Evolutionary conservation across 129 eudicot genomes (phyloP).

Genomic region (Lactuca sativa): DNA sequence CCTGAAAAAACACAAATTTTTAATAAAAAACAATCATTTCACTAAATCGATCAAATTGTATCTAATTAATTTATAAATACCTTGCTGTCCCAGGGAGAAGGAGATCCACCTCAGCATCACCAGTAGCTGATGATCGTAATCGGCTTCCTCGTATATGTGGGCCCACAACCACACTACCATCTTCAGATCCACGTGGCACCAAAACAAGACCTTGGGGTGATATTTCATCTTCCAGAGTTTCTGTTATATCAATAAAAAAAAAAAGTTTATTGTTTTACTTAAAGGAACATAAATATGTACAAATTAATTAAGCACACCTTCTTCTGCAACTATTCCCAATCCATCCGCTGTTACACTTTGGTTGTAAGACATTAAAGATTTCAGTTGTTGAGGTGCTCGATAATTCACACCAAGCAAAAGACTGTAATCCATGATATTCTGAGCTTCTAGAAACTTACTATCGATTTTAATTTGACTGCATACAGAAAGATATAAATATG

Average conservation of each 20-base stretch:
- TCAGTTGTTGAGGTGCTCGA: constrained; percentile 91
- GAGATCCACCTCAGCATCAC: constrained; percentile 93
- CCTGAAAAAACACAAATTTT: constrained; percentile 32
- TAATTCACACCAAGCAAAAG: constrained; percentile 93
- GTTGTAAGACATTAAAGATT: constrained; percentile 64
- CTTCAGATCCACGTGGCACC: constrained; percentile 81
- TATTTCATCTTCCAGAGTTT: constrained; percentile 76
- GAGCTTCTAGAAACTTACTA: constrained; percentile 83
- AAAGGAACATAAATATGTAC: neutral
- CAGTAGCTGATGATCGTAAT: constrained; percentile 78
- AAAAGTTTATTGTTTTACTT: too few relatives aligned
- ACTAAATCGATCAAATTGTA: too few relatives aligned
- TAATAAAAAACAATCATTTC: too few relatives aligned
- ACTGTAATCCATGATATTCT: constrained; percentile 96
- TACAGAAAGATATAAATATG: constrained; percentile 11
- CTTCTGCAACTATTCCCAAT: constrained; percentile 86
- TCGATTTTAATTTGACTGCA: constrained; percentile 93
- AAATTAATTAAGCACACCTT: constrained; percentile 46
- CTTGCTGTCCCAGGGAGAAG: constrained; percentile 99
- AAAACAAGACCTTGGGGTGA: constrained; percentile 93
- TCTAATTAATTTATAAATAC: constrained; percentile 32
- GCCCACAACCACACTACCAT: constrained; percentile 73
- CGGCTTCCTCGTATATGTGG: constrained; percentile 94
- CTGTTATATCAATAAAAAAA: constrained; percentile 37
- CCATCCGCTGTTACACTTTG: constrained; percentile 55